A percentile compares a stretch with the other conserved stretches of the same genome.
Evolutionary conservation across 257 asterid species (phyloP).

Genomic region (Solanum tacnaense): DNA sequence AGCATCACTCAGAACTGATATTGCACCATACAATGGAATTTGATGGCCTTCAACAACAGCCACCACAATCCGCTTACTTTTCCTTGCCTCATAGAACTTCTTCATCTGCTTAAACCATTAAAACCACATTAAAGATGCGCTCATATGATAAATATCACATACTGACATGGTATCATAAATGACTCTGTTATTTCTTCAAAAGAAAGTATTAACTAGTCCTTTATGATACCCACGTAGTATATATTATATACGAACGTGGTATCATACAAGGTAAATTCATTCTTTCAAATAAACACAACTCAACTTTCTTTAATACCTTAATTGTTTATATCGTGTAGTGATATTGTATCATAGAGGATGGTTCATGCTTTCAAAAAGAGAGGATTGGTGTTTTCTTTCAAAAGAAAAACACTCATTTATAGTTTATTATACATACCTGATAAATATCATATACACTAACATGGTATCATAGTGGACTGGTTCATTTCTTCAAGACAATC

Average conservation of each 20-base stretch:
- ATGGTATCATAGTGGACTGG: neutral
- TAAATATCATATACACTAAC: too few species aligned
- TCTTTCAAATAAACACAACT: neutral
- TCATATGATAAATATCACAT: too few species aligned
- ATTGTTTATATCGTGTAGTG: too few species aligned
- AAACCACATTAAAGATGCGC: neutral
- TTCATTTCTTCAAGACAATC: neutral
- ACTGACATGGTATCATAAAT: neutral
- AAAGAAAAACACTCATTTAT: neutral
- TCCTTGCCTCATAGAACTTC: constrained; percentile 59
- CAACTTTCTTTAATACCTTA: neutral
- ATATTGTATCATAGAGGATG: neutral
- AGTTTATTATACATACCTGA: too few species aligned
- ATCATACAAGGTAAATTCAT: too few species aligned
- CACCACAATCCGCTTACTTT: constrained; percentile 41
- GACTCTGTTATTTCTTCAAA: neutral
- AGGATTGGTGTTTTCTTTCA: neutral
- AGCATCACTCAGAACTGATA: constrained; percentile 34
- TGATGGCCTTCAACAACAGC: constrained; percentile 52
- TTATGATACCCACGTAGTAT: neutral
- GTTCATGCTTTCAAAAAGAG: neutral
- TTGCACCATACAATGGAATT: constrained; percentile 84
- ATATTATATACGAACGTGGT: neutral
- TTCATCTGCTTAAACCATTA: constrained; percentile 30
- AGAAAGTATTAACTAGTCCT: neutral